These are phyloP conservation scores for Cladosporium oxysporum DNA, from an alignment of 2,329 filamentous ascomycete genomes.

Conservation along the genomic window DNA sequence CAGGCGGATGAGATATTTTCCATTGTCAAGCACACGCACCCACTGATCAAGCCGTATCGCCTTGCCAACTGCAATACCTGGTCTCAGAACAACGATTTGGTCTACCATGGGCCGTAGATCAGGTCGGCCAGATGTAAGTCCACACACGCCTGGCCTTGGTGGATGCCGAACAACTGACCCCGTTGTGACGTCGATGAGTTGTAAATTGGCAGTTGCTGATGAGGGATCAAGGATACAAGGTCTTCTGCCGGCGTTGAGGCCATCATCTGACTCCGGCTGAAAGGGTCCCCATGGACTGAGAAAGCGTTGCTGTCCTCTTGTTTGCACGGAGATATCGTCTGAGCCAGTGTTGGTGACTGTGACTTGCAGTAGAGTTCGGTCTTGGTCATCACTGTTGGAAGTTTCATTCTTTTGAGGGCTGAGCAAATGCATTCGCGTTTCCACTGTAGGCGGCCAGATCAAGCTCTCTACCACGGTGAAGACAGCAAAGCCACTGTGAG, in stretches of 20 bases:
- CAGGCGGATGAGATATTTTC: not conserved
- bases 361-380: slow-evolving; percentile 18
- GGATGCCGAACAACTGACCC: not conserved
- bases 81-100: not conserved
- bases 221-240: not conserved
- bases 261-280: slow-evolving; percentile 8
- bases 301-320: slow-evolving; percentile 24
- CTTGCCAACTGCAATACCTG: not conserved
- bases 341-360: slow-evolving; percentile 23
- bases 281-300: slow-evolving; percentile 23
- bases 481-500: slow-evolving; percentile 20
- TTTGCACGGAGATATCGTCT: slow-evolving; percentile 23
- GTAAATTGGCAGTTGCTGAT: not conserved
- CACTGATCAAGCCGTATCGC: not conserved
- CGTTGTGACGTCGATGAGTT: not conserved
- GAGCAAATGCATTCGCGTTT: slow-evolving; percentile 20
- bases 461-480: slow-evolving; percentile 23
- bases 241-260: not conserved
- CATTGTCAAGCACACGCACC: not conserved
- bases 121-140: not conserved
- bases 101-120: not conserved
- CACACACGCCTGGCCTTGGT: not conserved
- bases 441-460: slow-evolving; percentile 22
- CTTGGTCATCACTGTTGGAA: not conserved
- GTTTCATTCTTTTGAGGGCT: not conserved